These are phyloP conservation scores for Westerdykella sp. DNA, from an alignment of 2,329 filamentous ascomycete species.

Conservation along the genomic window DNA sequence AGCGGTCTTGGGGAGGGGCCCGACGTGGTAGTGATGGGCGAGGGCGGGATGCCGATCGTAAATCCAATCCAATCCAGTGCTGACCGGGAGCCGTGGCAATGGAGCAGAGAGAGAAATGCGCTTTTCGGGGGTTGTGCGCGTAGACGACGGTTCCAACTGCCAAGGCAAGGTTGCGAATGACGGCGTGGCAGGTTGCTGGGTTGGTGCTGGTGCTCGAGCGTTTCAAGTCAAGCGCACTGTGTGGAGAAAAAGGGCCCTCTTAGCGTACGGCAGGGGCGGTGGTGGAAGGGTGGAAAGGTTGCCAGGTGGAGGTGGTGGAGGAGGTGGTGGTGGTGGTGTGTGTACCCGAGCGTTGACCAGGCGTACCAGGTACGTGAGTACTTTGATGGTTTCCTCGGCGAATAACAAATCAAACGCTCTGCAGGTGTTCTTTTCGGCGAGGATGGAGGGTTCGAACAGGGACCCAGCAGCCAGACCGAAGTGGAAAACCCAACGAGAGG, in stretches of 20 bases:
- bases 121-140: slow-evolving; percentile 6
- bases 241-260: slow-evolving; percentile 25
- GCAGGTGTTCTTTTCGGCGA: too few relatives aligned
- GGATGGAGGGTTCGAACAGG: too few relatives aligned
- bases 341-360: too few relatives aligned
- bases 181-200: slow-evolving; percentile 20
- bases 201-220: slow-evolving; percentile 22
- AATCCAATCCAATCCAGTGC: slow-evolving; percentile 22
- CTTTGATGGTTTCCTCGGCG: slow-evolving; percentile 10
- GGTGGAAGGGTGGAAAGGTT: background rate
- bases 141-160: slow-evolving; percentile 13
- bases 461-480: too few relatives aligned
- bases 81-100: slow-evolving; percentile 32
- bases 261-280: slow-evolving; percentile 23
- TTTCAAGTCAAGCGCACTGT: slow-evolving; percentile 32
- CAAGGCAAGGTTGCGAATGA: slow-evolving; percentile 29
- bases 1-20: slow-evolving; percentile 27
- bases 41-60: slow-evolving; percentile 34
- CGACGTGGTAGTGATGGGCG: slow-evolving; percentile 32
- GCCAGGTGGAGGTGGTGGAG: background rate
- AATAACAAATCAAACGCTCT: slow-evolving; percentile 7
- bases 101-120: slow-evolving; percentile 28
- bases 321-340: background rate
- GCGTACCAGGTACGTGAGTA: background rate
- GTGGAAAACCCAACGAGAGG: slow-evolving; percentile 8